Evolutionary conservation across 306 rosid genomes (phyloP), one percentile per base, ranked within the genome.

Genomic region (Medicago truncatula): DNA sequence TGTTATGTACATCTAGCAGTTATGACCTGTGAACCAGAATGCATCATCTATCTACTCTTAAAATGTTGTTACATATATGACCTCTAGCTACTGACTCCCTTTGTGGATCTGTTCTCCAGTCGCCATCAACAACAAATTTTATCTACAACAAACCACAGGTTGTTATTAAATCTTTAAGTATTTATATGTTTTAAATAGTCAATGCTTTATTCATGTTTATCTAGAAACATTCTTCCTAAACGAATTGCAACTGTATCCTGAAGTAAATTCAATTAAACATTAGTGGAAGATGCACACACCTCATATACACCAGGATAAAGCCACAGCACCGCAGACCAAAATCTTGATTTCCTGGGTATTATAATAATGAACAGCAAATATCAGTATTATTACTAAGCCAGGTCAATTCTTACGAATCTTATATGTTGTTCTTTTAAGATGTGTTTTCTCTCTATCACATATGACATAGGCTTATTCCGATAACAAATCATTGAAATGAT

Each of bases 241-340:
- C 36, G 50, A 46, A 58, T 16, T 47, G 72, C 71, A 69, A 39
- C 61, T 59, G 15, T 53, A 40, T 18, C 11, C 34, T 7, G 25
- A 36, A 31, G 44, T 54, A 53, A 70, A 79, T 43, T 68, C 67
- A 68, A 68, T 43, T 17, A 64, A 67, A 9, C 56, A 44, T 38
- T 25, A 43, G 67, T 10, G 57, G 84, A 76, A 76, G 81, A 79
- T 83, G 66, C 71, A 72, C 92, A 36, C 54, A 95, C 97, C 99
- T 95, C 99, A 57, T 92, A 95, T 20, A 75, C 84, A 70, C 98
- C 98, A 72, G 98, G 97, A 88, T 95, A 95, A 78, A 95, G 97
- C 98, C 96, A 92, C 75, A 95, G 76, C 74, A 71, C 73, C 1
- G 91, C 85, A 62, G 93, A 87, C 98, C 98, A 95, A 78, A 61